Evolutionary conservation across 108 stramenopile genomes (phyloP).

Genomic region (Fragilaria radians): DNA sequence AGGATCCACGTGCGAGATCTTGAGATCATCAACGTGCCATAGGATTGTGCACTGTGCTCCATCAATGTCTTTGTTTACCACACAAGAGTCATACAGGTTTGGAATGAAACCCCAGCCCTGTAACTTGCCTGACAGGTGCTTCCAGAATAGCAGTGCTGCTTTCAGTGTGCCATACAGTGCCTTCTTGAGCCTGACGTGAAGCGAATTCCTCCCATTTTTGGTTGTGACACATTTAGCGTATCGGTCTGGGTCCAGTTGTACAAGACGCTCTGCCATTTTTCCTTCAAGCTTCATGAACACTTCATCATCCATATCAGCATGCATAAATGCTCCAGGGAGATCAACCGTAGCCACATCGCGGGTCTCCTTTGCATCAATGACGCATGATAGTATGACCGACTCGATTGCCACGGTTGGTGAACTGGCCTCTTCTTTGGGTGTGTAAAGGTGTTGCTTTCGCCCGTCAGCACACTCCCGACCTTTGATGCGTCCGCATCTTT

Average conservation of each 20-base stretch:
- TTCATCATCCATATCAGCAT: conserved; percentile 16
- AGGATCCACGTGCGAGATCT: conserved; percentile 22
- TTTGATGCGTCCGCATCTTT: conserved; percentile 29
- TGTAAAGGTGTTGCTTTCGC: conserved; percentile 21
- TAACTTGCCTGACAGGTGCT: conserved; percentile 7
- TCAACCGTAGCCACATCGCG: conserved; percentile 23
- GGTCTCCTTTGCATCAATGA: conserved; percentile 28
- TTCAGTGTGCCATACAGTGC: conserved; percentile 27
- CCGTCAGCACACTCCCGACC: conserved; percentile 31
- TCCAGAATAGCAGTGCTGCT: conserved; percentile 23
- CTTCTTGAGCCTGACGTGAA: conserved; percentile 16
- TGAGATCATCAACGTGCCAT: conserved; percentile 52
- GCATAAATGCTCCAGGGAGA: conserved; percentile 42
- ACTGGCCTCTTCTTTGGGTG: conserved; percentile 24
- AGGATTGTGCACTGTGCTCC: conserved; percentile 30
- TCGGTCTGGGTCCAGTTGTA: conserved; percentile 2
- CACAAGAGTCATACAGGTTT: conserved; percentile 36
- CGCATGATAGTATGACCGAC: conserved; percentile 20
- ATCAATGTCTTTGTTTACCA: conserved; percentile 33
- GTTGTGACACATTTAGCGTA: neutral
- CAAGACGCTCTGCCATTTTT: conserved; percentile 5
- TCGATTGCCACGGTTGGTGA: conserved; percentile 27
- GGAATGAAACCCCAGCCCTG: conserved; percentile 17
- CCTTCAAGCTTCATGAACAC: conserved; percentile 6
- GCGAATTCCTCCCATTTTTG: conserved; percentile 2